Conservation (phyloP, 768 basidiomycete species). For the Hericium rajendrae region DNA sequence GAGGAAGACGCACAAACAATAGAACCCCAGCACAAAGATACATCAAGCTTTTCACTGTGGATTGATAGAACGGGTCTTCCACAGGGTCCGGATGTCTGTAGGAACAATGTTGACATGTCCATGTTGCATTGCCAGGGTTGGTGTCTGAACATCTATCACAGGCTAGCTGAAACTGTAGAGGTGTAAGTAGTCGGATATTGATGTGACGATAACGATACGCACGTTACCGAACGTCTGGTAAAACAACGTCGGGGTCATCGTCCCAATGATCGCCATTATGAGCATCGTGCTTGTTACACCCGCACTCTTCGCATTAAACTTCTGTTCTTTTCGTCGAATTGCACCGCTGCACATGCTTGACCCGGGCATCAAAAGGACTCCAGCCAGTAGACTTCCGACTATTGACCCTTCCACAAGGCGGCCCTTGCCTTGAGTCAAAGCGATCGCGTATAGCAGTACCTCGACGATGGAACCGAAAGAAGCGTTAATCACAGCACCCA, state of each 20-base stretch:
- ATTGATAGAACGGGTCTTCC: constrained; percentile 92
- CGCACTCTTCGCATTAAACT: constrained; percentile 98
- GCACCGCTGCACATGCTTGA: constrained; percentile 92
- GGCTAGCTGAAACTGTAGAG: constrained; percentile 68
- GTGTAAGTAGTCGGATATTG: neutral
- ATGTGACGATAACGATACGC: constrained; percentile 24
- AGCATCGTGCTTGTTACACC: constrained; percentile 99
- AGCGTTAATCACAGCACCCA: constrained; percentile 99
- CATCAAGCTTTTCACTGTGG: constrained; percentile 91
- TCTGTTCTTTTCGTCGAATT: constrained; percentile 84
- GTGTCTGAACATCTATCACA: constrained; percentile 68
- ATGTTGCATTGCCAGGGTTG: constrained; percentile 35
- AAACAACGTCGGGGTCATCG: constrained; percentile 89
- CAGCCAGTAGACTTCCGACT: constrained; percentile 89
- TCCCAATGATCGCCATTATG: constrained; percentile 99
- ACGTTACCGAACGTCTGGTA: constrained; percentile 98
- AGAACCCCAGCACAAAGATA: constrained; percentile 91
- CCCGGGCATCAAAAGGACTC: constrained; percentile 95
- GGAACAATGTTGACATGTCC: constrained; percentile 88
- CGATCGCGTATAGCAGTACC: constrained; percentile 86
- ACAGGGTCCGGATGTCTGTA: constrained; percentile 93
- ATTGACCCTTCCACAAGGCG: constrained; percentile 95
- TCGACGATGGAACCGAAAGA: constrained; percentile 99
- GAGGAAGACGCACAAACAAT: constrained; percentile 58
- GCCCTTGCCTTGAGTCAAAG: constrained; percentile 84